Conservation (phyloP, 768 basidiomycete species). For the Chiua virens region DNA sequence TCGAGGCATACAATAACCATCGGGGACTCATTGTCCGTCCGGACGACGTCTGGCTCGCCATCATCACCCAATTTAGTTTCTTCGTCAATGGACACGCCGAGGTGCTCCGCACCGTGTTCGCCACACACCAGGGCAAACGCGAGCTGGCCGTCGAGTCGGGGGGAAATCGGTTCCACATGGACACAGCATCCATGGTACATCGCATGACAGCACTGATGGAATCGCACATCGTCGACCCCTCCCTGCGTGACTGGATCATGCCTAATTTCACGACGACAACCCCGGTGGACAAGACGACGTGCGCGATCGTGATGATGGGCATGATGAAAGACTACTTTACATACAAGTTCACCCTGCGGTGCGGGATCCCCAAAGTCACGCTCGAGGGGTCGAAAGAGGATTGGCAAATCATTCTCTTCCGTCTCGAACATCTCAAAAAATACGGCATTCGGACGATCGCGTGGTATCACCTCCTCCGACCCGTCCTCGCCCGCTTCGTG, state of each 20-base stretch:
- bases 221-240: conserved; percentile 21
- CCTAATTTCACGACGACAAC: conserved; percentile 49
- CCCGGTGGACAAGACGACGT: conserved; percentile 35
- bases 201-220: conserved; percentile 23
- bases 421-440: conserved; percentile 39
- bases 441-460: conserved; percentile 38
- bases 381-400: conserved; percentile 43
- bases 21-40: conserved; percentile 43
- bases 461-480: conserved; percentile 42
- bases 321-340: conserved; percentile 42
- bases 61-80: conserved; percentile 38
- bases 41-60: conserved; percentile 47
- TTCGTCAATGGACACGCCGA: conserved; percentile 40
- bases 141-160: conserved; percentile 26
- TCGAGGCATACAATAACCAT: conserved; percentile 37
- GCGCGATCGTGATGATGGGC: conserved; percentile 43
- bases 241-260: conserved; percentile 40
- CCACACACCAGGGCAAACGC: conserved; percentile 24
- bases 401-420: conserved; percentile 35
- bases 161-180: conserved; percentile 23
- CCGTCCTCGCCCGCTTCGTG: conserved; percentile 39
- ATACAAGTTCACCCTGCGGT: conserved; percentile 30
- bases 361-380: conserved; percentile 47
- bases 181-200: conserved; percentile 32
- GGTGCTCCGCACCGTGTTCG: conserved; percentile 32